Percentiles rank a stretch among this genome's conserved stretches.
Conservation (phyloP, 164 flowering plant genomes). For the Tetrastigma voinierianum region DNA sequence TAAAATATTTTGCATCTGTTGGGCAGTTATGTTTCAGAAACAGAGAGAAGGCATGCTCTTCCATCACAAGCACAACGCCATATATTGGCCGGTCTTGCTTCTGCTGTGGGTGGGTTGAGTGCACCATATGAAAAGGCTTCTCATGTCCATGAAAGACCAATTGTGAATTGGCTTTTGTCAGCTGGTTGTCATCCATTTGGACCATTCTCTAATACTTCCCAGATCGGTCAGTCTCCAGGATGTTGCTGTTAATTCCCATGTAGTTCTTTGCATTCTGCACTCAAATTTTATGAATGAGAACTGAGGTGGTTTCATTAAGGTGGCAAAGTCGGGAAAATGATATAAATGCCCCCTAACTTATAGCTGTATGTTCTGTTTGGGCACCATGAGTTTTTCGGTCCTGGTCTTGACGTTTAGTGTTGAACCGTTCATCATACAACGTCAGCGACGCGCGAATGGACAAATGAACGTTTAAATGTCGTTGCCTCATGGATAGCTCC, state of each 20-base stretch:
- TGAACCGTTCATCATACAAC: no score
- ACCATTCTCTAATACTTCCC: slow-evolving; percentile 92
- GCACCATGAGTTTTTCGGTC: no score
- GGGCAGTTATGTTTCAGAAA: slow-evolving; percentile 93
- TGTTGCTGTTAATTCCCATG: slow-evolving; percentile 72
- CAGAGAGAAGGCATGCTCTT: slow-evolving; percentile 73
- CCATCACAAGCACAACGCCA: slow-evolving; percentile 91
- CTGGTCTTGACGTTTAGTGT: no score
- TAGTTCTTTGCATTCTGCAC: slow-evolving; percentile 2
- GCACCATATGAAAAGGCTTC: slow-evolving; percentile 97
- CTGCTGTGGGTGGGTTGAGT: slow-evolving; percentile 91
- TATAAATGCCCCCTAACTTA: no score
- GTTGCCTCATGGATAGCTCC: no score
- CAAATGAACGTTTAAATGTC: no score
- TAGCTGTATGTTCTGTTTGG: no score
- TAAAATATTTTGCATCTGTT: slow-evolving; percentile 4
- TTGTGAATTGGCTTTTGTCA: slow-evolving; percentile 96
- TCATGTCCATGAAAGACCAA: slow-evolving; percentile 91
- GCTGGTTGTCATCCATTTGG: slow-evolving; percentile 98
- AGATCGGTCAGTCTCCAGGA: slow-evolving; percentile 89
- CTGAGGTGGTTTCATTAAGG: no score
- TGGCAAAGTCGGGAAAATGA: no score
- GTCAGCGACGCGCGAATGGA: no score
- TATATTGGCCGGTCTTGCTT: slow-evolving; percentile 92
- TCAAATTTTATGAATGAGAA: no score